These are phyloP conservation scores for Pseudogymnoascus sp. DNA, from an alignment of 2,329 filamentous ascomycete genomes.

Conservation along the genomic window DNA sequence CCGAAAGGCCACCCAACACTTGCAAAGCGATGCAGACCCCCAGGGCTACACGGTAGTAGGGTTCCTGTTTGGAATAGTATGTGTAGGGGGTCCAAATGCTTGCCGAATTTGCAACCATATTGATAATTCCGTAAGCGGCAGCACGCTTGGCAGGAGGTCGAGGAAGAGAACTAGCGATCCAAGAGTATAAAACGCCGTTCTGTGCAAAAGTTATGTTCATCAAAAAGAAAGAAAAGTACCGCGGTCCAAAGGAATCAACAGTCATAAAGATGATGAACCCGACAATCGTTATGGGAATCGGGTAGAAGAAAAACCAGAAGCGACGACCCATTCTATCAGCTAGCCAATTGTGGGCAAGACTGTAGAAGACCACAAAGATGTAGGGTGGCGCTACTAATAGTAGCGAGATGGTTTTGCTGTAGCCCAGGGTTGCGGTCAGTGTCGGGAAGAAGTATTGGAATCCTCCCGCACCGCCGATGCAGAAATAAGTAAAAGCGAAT, in stretches of 20 bases:
- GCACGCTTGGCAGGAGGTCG: conserved; percentile 37
- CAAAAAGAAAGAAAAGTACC: conserved; percentile 39
- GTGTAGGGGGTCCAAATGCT: conserved; percentile 33
- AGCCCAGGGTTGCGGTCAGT: conserved; percentile 29
- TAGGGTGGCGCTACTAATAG: conserved; percentile 42
- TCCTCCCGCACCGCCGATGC: too few species aligned
- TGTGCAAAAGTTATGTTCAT: conserved; percentile 35
- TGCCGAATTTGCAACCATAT: conserved; percentile 30
- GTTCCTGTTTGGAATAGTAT: too few species aligned
- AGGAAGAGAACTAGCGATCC: conserved; percentile 35
- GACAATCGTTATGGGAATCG: conserved; percentile 28
- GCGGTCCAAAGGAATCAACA: conserved; percentile 32
- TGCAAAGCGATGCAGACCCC: too few species aligned
- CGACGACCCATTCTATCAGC: conserved; percentile 32
- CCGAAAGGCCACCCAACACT: too few species aligned
- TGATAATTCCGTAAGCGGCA: conserved; percentile 35
- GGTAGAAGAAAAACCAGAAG: too few species aligned
- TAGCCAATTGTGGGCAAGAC: too few species aligned
- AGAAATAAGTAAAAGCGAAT: too few species aligned
- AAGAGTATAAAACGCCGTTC: conserved; percentile 36
- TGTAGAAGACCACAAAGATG: conserved; percentile 34
- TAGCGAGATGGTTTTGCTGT: conserved; percentile 34
- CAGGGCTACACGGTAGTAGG: too few species aligned
- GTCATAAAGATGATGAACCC: conserved; percentile 35
- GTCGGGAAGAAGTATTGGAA: conserved; percentile 33